Base-by-base conservation (phyloP, 176 grass and related monocot genomes). In the Phoenix roebelenii region DNA sequence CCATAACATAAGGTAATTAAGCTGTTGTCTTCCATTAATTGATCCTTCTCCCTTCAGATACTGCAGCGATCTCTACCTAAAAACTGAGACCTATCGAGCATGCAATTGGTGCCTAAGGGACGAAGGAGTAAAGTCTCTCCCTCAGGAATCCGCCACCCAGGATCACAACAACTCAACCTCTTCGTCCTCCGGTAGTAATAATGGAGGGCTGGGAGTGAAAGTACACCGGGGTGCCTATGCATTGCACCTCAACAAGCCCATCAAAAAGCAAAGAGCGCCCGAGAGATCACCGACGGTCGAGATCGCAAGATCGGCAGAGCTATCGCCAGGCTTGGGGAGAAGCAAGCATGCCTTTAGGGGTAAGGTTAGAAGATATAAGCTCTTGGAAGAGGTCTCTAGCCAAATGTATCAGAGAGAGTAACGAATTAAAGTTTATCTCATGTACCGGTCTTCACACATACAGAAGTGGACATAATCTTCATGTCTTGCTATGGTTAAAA, bases 31-130 rank as follows among this genome's bases (percentile, higher is more conserved):
- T 12, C 0, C 14, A 44, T 44, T 12, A 12, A 12, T 44, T 44
- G 0, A 44, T 44, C 9, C 49, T 5, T 29, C 54, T 44, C 3
- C 16, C 3, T 55, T 3, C 0, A 92, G 88, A 49, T 86, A 98
- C 30, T 98, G 94, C 79, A 93, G 94, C 69, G 71, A 93, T 69
- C 84, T 93, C 3, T 98, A 98, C 71, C 93, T 82, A 22, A 88
- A 58, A 23, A 72, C 70, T 5, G 68, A 77, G 54, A 68, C 65
- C 51, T 93, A 93, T 67, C 7, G 67, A 67, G 50, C 73, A 61
- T 98, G 94, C 73, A 98, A 98, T 68, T 98, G 94, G 94, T 98
- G 88, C 72, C 72, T 92, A 19, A 75, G 79, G 22, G 87, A 79
- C 52, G 59, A 72, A 17, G 74, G 69, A 49, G 60, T 15, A 5